Percentiles rank a stretch among this genome's conserved stretches.
Evolutionary conservation across 2,329 filamentous ascomycete species (phyloP).

Genomic region (Talaromyces sp.): DNA sequence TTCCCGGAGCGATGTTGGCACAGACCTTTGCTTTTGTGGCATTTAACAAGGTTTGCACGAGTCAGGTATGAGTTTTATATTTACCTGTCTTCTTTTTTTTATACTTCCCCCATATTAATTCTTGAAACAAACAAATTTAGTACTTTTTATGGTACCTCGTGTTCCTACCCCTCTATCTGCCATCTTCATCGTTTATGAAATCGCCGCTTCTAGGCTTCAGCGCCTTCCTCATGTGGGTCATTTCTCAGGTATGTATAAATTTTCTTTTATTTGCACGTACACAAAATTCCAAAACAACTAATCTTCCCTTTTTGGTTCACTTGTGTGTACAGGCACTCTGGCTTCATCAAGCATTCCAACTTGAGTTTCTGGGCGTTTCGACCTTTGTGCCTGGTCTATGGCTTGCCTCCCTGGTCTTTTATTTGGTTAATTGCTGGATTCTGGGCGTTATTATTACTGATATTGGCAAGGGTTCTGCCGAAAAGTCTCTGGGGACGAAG

Average conservation of each 20-base stretch:
- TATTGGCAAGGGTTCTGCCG: conserved; percentile 27
- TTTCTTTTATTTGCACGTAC: not conserved
- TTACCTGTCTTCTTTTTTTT: not conserved
- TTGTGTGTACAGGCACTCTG: conserved; percentile 52
- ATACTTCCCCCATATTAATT: not conserved
- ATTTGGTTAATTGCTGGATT: conserved; percentile 81
- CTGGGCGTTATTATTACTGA: conserved; percentile 74
- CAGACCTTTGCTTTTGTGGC: conserved; percentile 97
- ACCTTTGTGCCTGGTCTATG: conserved; percentile 85
- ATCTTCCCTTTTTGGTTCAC: not conserved
- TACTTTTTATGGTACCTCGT: conserved; percentile 99
- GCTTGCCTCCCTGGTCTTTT: conserved; percentile 70
- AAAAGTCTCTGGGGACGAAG: not conserved
- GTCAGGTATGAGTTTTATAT: conserved; percentile 60
- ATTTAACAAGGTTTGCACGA: conserved; percentile 99
- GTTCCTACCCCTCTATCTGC: conserved; percentile 86
- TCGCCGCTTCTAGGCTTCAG: conserved; percentile 56
- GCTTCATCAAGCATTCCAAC: conserved; percentile 68
- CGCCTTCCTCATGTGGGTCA: conserved; percentile 68
- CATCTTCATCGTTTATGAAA: conserved; percentile 65
- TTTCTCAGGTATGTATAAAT: conserved; percentile 54
- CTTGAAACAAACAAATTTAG: conserved; percentile 41
- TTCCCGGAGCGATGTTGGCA: conserved; percentile 79
- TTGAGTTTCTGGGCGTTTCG: conserved; percentile 75
- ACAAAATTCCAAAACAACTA: not conserved